Evolutionary conservation across 176 grass and related monocot species (phyloP), one percentile per base, ranked within the genome.

Genomic region (Elymus sibiricus): DNA sequence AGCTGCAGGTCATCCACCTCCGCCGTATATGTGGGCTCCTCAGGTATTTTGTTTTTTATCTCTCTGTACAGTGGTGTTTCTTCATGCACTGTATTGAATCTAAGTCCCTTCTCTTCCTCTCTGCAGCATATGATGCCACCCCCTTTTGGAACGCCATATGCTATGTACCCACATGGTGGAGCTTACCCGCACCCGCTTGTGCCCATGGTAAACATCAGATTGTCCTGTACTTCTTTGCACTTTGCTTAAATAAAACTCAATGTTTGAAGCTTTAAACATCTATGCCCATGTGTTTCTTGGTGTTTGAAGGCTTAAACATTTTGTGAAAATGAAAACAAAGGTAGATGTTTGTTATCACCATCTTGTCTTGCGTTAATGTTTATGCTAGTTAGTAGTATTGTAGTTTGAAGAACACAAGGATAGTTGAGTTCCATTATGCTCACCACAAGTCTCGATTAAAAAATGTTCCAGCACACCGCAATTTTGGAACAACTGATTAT

Each of bases 11-110:
- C 92, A 95, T 77, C 82, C 90, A 77, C 88, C 91, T 77, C 84
- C 91, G 11, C 92, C 90, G 64, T 98, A 94, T 59, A 90, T 98
- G 90, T 98, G 97, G 97, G 86, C 88, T 58, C 90, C 97, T 82
- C 93, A 94, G 97, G 97, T 98, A 91, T 82, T 76, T 76, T 70
- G 37, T 15, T 83, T 85, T 79, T 31, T 6, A 46, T 84, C 56
- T 77, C 39, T 59, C 11, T 81, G 55, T 80, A 5, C 11, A 37
- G 65, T 73, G 28, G 32, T 65, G 11, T 81, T 86, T 71, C 60
- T 86, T 71, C 60, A 25, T 21, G 47, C 34, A 53, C 67, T 80
- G n/a, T 21, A 79, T 26, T 43, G 74, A 66, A 83, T 86, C 15
- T 43, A 63, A 64, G 7, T 56, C 26, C 74, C 70, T 24, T 68